phyloP scores from a whole-genome alignment of 768 basidiomycete species.

The Leccinum incarnatum region DNA sequence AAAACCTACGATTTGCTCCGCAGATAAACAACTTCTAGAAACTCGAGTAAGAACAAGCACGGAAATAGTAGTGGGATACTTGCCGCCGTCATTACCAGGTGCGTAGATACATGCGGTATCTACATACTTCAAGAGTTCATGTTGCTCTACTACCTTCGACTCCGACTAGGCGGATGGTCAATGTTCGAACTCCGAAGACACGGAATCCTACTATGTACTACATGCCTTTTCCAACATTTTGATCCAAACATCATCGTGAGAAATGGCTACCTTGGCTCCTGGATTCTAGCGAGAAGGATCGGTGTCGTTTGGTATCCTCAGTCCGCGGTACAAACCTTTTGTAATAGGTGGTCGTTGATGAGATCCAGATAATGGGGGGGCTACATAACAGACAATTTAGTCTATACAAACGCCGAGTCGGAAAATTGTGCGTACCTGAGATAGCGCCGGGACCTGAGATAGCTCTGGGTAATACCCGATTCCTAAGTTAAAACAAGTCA shows the following conservation, averaged over 20 bases:
- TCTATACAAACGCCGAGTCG: too few species aligned
- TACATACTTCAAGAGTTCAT: not conserved
- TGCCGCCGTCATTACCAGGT: not conserved
- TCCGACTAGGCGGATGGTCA: not conserved
- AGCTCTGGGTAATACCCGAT: not conserved
- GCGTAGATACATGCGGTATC: not conserved
- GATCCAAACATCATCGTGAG: constrained; percentile 11
- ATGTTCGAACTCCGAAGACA: too few species aligned
- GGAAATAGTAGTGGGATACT: not conserved
- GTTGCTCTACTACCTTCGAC: not conserved
- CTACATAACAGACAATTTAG: not conserved
- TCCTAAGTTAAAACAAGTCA: not conserved
- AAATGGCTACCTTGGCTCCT: constrained; percentile 1
- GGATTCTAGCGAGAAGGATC: not conserved
- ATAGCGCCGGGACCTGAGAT: not conserved
- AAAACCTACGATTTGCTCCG: not conserved
- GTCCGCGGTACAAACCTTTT: not conserved
- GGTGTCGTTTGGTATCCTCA: not conserved
- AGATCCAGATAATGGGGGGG: constrained; percentile 5
- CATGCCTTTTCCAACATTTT: constrained; percentile 3
- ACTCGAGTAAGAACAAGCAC: not conserved
- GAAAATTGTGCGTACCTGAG: not conserved
- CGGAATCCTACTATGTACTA: too few species aligned
- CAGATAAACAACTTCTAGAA: constrained; percentile 2
- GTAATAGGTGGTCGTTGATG: constrained; percentile 7